Conservation (phyloP, 345 rosid species). For the Brassica cretica region DNA sequence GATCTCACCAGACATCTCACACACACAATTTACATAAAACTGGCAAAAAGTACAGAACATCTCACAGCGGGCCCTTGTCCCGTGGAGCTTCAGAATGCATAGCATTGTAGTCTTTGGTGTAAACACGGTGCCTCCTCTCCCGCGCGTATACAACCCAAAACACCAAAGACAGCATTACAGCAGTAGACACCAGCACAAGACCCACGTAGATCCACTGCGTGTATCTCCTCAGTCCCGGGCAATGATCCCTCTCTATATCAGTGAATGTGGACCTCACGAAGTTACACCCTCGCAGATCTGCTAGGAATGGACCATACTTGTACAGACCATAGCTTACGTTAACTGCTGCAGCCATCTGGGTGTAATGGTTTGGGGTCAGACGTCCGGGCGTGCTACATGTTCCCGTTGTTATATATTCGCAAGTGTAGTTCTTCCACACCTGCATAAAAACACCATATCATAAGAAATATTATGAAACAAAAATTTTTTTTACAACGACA, state of each 20-base stretch:
- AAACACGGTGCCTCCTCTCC: constrained; percentile 80
- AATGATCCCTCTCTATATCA: constrained; percentile 47
- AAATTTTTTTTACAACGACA: no score
- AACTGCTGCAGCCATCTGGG: constrained; percentile 66
- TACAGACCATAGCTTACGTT: constrained; percentile 78
- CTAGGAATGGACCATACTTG: constrained; percentile 81
- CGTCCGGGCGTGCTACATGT: constrained; percentile 74
- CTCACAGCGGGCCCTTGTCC: constrained; percentile 39
- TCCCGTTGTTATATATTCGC: constrained; percentile 53
- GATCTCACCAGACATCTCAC: constrained; percentile 2
- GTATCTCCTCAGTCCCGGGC: constrained; percentile 63
- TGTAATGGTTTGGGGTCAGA: constrained; percentile 62
- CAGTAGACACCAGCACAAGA: constrained; percentile 68
- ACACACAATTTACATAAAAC: constrained; percentile 32
- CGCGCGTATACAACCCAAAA: constrained; percentile 92
- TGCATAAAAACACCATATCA: constrained; percentile 33
- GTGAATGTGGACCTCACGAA: constrained; percentile 80
- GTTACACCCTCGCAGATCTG: constrained; percentile 67
- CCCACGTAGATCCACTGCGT: constrained; percentile 79
- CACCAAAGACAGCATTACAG: constrained; percentile 85
- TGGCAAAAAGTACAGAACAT: constrained; percentile 16
- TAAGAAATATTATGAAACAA: background rate
- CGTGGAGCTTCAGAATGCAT: constrained; percentile 34
- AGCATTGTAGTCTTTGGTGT: constrained; percentile 54
- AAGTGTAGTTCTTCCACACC: constrained; percentile 68